Evolutionary conservation across 768 basidiomycete genomes (phyloP).

Genomic region (Chalciporus piperatus): DNA sequence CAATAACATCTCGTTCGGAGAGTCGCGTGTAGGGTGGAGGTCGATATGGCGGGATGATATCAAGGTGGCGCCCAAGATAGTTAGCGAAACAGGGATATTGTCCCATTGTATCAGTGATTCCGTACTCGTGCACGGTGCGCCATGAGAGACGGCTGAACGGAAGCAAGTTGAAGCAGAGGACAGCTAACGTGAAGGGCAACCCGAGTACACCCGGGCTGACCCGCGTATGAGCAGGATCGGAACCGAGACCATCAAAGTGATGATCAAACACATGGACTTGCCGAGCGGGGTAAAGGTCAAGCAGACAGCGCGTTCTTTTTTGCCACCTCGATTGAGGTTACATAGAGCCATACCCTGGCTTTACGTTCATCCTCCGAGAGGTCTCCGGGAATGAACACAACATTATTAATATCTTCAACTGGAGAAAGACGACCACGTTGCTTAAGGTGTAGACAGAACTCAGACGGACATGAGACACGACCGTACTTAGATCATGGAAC

Average conservation of each 20-base stretch:
- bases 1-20: not conserved
- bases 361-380: conserved; percentile 35
- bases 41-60: conserved; percentile 37
- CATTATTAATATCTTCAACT: conserved; percentile 18
- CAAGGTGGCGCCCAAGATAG: conserved; percentile 34
- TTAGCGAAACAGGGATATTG: too few relatives aligned
- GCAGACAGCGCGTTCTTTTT: conserved; percentile 39
- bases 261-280: conserved; percentile 42
- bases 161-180: too few relatives aligned
- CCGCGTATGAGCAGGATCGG: too few relatives aligned
- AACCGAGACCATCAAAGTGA: too few relatives aligned
- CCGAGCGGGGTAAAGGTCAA: conserved; percentile 65
- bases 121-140: too few relatives aligned
- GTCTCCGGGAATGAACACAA: conserved; percentile 10
- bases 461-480: conserved; percentile 53
- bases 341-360: conserved; percentile 37
- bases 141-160: too few relatives aligned
- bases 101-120: too few relatives aligned
- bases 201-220: too few relatives aligned
- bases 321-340: conserved; percentile 52
- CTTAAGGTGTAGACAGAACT: conserved; percentile 24
- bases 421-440: conserved; percentile 12
- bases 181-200: too few relatives aligned
- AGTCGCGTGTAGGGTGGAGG: conserved; percentile 19
- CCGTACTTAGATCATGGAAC: conserved; percentile 55